These are phyloP conservation scores for Paramecium sexaurelia DNA, from an alignment of 73 alveolate species.

Conservation along the genomic window DNA sequence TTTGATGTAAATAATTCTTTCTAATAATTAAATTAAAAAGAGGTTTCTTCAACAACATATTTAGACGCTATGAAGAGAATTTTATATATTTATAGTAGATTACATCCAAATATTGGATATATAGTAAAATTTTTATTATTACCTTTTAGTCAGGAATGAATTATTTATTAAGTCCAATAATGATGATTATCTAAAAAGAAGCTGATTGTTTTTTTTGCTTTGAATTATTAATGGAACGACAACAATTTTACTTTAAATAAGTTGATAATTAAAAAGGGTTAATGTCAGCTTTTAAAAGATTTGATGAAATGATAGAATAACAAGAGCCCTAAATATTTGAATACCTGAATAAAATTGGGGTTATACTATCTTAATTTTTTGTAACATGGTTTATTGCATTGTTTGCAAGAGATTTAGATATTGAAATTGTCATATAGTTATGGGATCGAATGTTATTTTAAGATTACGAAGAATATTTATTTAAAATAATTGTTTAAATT, in stretches of 20 bases:
- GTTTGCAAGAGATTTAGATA: neutral
- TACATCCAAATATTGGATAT: neutral
- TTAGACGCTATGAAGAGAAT: neutral
- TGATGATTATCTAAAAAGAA: neutral
- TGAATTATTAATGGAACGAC: neutral
- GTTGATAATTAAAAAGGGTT: neutral
- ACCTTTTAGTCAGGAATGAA: neutral
- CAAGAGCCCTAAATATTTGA: neutral
- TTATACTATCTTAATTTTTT: neutral
- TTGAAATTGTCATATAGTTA: neutral
- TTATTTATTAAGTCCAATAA: neutral
- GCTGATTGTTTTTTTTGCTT: slow-evolving; percentile 6
- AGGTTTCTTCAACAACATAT: neutral
- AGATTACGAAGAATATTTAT: neutral
- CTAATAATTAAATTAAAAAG: neutral
- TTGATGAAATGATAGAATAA: neutral
- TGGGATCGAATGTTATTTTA: neutral
- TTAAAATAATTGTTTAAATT: neutral
- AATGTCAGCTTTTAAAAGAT: neutral
- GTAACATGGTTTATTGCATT: neutral
- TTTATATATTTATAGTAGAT: neutral
- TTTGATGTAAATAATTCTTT: neutral
- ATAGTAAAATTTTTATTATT: neutral
- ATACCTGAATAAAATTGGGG: neutral
- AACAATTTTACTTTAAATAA: neutral